Evolutionary conservation across 2,329 filamentous ascomycete genomes (phyloP), one percentile per base, ranked within the genome.

Genomic region (Aspergillus chevalieri): DNA sequence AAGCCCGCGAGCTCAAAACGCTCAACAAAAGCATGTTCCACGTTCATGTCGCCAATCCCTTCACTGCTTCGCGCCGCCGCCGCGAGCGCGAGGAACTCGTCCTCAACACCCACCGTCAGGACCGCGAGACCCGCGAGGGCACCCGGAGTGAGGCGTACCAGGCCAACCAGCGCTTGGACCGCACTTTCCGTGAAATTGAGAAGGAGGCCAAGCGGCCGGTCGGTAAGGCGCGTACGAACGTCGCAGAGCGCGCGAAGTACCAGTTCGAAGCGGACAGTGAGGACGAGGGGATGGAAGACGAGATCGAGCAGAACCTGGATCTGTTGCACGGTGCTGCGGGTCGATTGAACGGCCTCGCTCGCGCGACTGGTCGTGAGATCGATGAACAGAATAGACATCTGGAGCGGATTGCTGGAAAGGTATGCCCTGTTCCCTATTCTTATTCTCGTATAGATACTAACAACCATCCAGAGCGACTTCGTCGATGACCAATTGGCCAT

Each of bases 1-100:
- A 88, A 59, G 86, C 89, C 1, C 81, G 83, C 44, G 89, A 95
- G 64, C 75, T 96, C 34, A 92, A 92, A 74, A 88, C 82, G 1
- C 76, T 94, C 45, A 95, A 96, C 70, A 78, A 86, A 54, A 90
- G 85, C 74, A 95, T 96, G 89, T 95, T 95, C 63, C 87, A 88
- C 4, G 81, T 91, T 19, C 86, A 90, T 62, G 84, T 91, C 22
- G 76, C 77, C 47, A 89, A 89, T 60, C 86, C 86, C 0, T 89
- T 95, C 65, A 93, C 87, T 0, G 82, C 82, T 12, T 82, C 80
- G 54, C 80, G 78, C 57, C 80, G 85, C 42, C 79, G 78, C 24
- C 76, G 78, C 48, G 82, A 81, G 50, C 79, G 82, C 38, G 87
- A 93, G 56, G 76, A 85, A 46, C 77, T 81, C 48, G 79, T 87